A percentile compares a stretch with the other conserved stretches of the same genome.
These are phyloP conservation scores for Sanguinoderma infundibulare DNA, from an alignment of 1,284 basidiomycete genomes.

Conservation along the genomic window DNA sequence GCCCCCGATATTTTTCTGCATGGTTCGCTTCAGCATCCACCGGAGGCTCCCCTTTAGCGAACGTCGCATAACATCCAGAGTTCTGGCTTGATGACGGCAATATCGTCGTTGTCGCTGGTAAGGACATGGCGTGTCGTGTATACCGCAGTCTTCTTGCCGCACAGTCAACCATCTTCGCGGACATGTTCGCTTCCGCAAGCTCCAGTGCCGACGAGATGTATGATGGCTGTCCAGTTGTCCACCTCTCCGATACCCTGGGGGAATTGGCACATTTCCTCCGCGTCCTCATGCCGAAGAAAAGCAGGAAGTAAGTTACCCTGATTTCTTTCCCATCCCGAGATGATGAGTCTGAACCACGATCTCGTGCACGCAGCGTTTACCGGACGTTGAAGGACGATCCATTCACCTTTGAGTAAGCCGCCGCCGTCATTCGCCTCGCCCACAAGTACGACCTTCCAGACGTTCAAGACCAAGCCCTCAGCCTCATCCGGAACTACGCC, in stretches of 20 bases:
- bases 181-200: slow-evolving; percentile 22
- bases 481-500: background rate
- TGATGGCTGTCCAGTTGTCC: slow-evolving; percentile 22
- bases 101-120: background rate
- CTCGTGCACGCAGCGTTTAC: background rate
- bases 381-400: background rate
- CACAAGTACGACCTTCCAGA: background rate
- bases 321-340: background rate
- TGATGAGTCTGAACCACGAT: background rate
- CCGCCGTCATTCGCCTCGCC: background rate
- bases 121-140: slow-evolving; percentile 17
- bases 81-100: background rate
- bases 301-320: background rate
- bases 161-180: slow-evolving; percentile 21
- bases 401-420: background rate
- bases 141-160: slow-evolving; percentile 18
- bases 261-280: slow-evolving; percentile 13
- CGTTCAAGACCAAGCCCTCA: background rate
- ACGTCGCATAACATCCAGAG: background rate
- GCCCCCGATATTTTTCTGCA: too few relatives aligned
- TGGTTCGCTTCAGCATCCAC: background rate
- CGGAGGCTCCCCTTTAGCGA: background rate
- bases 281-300: background rate
- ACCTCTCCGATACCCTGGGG: slow-evolving; percentile 13
- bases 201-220: slow-evolving; percentile 8